phyloP scores from a whole-genome alignment of 345 rosid genomes.

The Lenwebbia sp. region DNA sequence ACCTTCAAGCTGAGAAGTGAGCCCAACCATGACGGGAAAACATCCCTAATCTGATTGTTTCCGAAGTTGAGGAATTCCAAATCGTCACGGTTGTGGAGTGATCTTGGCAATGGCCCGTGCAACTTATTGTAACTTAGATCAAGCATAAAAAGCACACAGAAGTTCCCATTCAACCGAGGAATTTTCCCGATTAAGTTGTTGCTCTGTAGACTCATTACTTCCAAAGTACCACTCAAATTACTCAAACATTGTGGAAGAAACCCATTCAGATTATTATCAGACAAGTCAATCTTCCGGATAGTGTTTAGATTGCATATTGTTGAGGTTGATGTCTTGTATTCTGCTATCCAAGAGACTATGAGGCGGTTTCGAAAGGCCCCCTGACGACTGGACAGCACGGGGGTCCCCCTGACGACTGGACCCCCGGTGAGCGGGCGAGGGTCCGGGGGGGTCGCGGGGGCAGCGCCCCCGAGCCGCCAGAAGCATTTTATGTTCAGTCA shows the following conservation, averaged over 20 bases:
- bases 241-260: slow-evolving; percentile 19
- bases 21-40: slow-evolving; percentile 5
- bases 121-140: slow-evolving; percentile 5
- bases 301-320: slow-evolving; percentile 6
- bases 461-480: too few relatives aligned
- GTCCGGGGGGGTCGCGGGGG: too few relatives aligned
- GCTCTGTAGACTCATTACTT: not conserved
- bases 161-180: not conserved
- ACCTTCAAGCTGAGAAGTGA: not conserved
- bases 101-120: slow-evolving; percentile 2
- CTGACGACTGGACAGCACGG: too few relatives aligned
- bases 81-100: not conserved
- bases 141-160: not conserved
- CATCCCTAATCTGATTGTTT: too few relatives aligned
- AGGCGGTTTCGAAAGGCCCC: too few relatives aligned
- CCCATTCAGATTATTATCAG: slow-evolving; percentile 4
- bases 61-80: not conserved
- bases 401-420: too few relatives aligned
- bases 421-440: too few relatives aligned
- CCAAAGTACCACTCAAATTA: not conserved
- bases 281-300: not conserved
- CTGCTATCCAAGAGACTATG: too few relatives aligned
- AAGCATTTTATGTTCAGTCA: too few relatives aligned
- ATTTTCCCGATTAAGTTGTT: slow-evolving; percentile 10
- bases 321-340: too few relatives aligned